These are phyloP conservation scores for Actinomortierella wolfii DNA, from an alignment of 371 early-diverging fungal genomes.

Conservation along the genomic window DNA sequence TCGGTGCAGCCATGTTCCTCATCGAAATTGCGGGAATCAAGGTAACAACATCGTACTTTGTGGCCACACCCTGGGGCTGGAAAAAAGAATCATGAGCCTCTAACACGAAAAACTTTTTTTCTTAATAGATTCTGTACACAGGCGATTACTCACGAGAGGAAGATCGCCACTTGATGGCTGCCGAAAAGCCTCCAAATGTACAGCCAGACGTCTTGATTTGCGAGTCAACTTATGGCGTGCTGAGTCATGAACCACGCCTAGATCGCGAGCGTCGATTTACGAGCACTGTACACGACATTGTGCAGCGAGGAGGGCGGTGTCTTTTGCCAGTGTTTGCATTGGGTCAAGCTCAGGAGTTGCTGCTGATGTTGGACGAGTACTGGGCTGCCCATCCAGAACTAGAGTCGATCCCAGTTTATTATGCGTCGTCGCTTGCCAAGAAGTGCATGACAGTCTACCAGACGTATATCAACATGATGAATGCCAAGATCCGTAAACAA, in stretches of 20 bases:
- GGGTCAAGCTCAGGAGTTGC: constrained; percentile 98
- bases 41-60: constrained; percentile 24
- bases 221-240: constrained; percentile 99
- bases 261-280: constrained; percentile 97
- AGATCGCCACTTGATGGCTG: constrained; percentile 99
- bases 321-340: constrained; percentile 99
- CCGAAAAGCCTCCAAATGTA: constrained; percentile 88
- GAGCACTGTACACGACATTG: constrained; percentile 90
- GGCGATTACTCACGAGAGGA: constrained; percentile 99
- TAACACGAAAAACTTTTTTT: background rate
- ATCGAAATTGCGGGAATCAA: constrained; percentile 98
- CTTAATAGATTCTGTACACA: constrained; percentile 88
- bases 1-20: constrained; percentile 99
- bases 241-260: constrained; percentile 95
- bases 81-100: background rate
- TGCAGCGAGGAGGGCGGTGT: constrained; percentile 96
- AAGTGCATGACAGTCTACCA: constrained; percentile 99
- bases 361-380: constrained; percentile 99
- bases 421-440: constrained; percentile 97
- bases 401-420: constrained; percentile 97
- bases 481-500: constrained; percentile 93
- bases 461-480: constrained; percentile 99
- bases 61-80: background rate
- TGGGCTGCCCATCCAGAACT: constrained; percentile 97
- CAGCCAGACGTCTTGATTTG: constrained; percentile 95